Evolutionary conservation across 306 rosid species (phyloP).

Genomic region (Fagus sylvatica): DNA sequence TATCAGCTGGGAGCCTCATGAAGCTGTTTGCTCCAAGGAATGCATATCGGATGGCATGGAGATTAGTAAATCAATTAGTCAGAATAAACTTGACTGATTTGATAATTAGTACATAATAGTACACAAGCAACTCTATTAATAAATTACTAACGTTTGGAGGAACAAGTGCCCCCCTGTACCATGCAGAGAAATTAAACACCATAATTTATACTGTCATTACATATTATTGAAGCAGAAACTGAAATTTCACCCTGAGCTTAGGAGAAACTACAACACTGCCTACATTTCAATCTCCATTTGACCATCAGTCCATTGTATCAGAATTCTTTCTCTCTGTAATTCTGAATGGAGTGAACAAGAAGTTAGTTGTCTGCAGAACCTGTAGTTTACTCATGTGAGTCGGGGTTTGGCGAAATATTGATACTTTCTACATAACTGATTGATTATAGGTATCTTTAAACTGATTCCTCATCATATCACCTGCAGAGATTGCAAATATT

Average conservation of each 20-base stretch:
- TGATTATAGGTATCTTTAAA: no score
- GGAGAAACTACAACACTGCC: constrained; percentile 9
- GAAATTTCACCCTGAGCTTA: constrained; percentile 2
- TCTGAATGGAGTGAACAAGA: constrained; percentile 7
- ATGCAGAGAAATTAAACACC: constrained; percentile 20
- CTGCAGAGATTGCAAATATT: constrained; percentile 1
- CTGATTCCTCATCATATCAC: constrained; percentile 18
- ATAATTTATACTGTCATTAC: constrained; percentile 19
- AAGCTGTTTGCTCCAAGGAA: background rate
- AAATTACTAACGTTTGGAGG: constrained; percentile 12
- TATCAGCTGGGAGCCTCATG: no score
- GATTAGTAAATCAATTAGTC: background rate
- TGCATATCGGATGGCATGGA: background rate
- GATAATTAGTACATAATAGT: constrained; percentile 1
- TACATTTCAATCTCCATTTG: constrained; percentile 23
- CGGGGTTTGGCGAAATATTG: no score
- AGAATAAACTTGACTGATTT: background rate
- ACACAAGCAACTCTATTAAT: constrained; percentile 14
- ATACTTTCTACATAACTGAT: no score
- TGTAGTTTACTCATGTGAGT: constrained; percentile 11
- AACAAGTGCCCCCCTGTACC: background rate
- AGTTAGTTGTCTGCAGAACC: constrained; percentile 17
- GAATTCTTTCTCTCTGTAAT: constrained; percentile 13
- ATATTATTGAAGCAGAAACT: constrained; percentile 20
- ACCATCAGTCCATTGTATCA: constrained; percentile 2